Conservation (phyloP, 805 yeast genomes). For the Metschnikowia amazonensis region DNA sequence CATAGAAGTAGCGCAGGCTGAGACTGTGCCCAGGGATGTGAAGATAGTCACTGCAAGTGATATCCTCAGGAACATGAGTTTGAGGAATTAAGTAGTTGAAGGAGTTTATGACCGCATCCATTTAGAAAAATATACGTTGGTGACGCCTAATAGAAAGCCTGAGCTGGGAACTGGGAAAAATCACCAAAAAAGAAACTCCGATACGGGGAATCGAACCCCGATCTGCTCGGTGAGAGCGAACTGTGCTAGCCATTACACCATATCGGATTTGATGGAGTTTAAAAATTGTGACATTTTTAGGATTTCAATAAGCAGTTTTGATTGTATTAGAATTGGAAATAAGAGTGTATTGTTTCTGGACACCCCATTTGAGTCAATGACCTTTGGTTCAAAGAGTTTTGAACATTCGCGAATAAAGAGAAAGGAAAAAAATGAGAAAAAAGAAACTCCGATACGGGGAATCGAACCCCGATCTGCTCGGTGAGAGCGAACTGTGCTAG, state of each 20-base stretch:
- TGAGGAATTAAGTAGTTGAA: background rate
- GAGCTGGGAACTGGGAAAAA: too few relatives aligned
- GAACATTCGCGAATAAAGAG: too few relatives aligned
- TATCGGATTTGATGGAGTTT: background rate
- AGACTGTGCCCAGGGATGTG: slow-evolving; percentile 7
- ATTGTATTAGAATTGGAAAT: too few relatives aligned
- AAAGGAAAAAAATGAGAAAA: background rate
- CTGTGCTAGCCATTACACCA: slow-evolving; percentile 19
- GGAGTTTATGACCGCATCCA: background rate
- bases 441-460: slow-evolving; percentile 14
- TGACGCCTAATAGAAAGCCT: too few relatives aligned
- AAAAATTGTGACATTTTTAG: too few relatives aligned
- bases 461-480: slow-evolving; percentile 22
- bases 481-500: slow-evolving; percentile 22
- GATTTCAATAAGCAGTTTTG: too few relatives aligned
- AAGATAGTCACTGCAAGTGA: slow-evolving; percentile 14
- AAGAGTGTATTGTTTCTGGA: too few relatives aligned
- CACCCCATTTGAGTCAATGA: too few relatives aligned
- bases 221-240: slow-evolving; percentile 23
- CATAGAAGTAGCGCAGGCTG: slow-evolving; percentile 1
- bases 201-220: slow-evolving; percentile 22
- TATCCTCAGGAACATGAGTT: slow-evolving; percentile 11
- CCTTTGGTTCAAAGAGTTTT: too few relatives aligned
- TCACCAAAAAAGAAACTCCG: slow-evolving; percentile 16
- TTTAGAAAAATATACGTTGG: too few relatives aligned